Evolutionary conservation across 1,284 basidiomycete species (phyloP).

Genomic region (Microbotryum violaceum): DNA sequence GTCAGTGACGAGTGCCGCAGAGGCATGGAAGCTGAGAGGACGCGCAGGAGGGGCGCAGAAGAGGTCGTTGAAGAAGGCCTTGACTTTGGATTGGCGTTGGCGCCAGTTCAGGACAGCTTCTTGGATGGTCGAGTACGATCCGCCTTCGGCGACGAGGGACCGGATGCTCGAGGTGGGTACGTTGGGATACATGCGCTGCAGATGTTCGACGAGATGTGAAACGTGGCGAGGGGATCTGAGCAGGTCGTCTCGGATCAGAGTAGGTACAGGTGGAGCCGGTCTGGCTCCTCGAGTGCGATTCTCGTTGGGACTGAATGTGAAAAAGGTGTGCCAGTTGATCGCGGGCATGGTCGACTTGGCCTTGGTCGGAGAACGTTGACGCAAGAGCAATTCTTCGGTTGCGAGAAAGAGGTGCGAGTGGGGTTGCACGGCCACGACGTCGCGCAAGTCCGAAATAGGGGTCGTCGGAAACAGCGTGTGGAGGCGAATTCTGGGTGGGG

Average conservation of each 20-base stretch:
- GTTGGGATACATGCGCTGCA: background rate
- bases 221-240: slow-evolving; percentile 5
- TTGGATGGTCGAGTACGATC: slow-evolving; percentile 2
- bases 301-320: too few relatives aligned
- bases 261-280: background rate
- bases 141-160: background rate
- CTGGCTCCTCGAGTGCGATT: background rate
- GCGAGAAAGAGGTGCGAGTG: slow-evolving; percentile 6
- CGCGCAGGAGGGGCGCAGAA: background rate
- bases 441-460: slow-evolving; percentile 7
- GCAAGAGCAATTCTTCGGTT: background rate
- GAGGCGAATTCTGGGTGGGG: slow-evolving; percentile 11
- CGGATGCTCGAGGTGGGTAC: background rate
- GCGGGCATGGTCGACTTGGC: background rate
- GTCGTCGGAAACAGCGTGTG: slow-evolving; percentile 17
- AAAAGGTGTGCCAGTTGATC: background rate
- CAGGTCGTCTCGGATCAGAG: slow-evolving; percentile 6
- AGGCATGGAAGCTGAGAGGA: background rate
- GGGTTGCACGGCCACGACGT: background rate
- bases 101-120: background rate
- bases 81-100: background rate
- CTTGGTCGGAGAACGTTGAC: background rate
- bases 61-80: background rate
- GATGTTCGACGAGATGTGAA: slow-evolving; percentile 1
- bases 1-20: background rate